Conservation (phyloP, 306 rosid genomes). For the Glycyrrhiza uralensis region DNA sequence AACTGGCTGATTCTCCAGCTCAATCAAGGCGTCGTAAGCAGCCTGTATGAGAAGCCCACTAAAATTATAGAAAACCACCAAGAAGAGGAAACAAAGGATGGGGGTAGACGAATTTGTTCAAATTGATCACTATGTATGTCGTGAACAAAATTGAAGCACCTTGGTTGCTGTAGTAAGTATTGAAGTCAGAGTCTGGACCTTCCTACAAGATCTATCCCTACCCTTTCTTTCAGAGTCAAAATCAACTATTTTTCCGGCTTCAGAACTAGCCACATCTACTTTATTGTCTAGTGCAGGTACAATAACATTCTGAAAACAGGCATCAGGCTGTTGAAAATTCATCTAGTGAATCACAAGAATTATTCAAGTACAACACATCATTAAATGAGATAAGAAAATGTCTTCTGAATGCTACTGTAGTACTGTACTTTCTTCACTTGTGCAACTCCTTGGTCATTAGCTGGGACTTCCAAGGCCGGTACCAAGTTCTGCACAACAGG, state of each 20-base stretch:
- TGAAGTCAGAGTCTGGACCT: slow-evolving; percentile 39
- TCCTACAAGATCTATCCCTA: slow-evolving; percentile 4
- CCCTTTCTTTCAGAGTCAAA: neutral
- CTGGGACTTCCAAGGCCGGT: neutral
- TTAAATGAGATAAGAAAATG: neutral
- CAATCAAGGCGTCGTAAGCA: slow-evolving; percentile 26
- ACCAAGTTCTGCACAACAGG: slow-evolving; percentile 26
- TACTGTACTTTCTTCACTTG: neutral
- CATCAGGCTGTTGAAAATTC: neutral
- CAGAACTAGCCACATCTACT: neutral
- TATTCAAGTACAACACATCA: neutral
- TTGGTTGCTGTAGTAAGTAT: slow-evolving; percentile 45
- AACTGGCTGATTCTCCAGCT: slow-evolving; percentile 23
- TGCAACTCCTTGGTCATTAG: neutral
- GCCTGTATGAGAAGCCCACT: slow-evolving; percentile 27
- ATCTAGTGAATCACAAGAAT: neutral
- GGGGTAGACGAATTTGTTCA: neutral
- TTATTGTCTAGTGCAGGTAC: neutral
- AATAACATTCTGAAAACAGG: neutral
- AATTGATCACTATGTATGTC: neutral
- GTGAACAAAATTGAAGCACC: slow-evolving; percentile 27
- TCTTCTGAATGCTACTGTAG: neutral
- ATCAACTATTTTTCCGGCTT: neutral
- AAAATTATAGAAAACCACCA: neutral
- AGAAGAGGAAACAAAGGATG: neutral